phyloP scores from a whole-genome alignment of 768 basidiomycete species.

The Trametes cingulata region DNA sequence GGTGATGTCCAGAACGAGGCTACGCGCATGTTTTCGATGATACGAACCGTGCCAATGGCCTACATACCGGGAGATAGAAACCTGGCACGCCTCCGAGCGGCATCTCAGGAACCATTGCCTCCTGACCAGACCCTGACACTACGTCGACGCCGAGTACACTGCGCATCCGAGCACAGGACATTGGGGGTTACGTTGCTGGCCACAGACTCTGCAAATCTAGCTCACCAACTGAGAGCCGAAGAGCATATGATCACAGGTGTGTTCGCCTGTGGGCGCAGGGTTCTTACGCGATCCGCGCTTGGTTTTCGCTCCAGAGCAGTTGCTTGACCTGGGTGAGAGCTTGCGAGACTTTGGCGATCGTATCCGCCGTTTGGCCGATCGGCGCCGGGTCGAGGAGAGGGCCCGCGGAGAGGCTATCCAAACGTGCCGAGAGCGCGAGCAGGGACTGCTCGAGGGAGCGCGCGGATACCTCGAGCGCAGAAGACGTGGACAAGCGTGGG shows the following conservation, averaged over 20 bases:
- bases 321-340: slow-evolving; percentile 62
- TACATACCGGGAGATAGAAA: slow-evolving; percentile 4
- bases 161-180: slow-evolving; percentile 16
- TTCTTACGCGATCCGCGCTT: slow-evolving; percentile 21
- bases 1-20: slow-evolving; percentile 9
- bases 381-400: slow-evolving; percentile 45
- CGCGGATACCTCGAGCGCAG: slow-evolving; percentile 40
- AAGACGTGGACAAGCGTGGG: slow-evolving; percentile 13
- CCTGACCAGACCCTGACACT: slow-evolving; percentile 14
- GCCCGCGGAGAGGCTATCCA: slow-evolving; percentile 46
- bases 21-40: slow-evolving; percentile 16
- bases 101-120: neutral
- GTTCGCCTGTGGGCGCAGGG: slow-evolving; percentile 13
- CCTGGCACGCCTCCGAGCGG: slow-evolving; percentile 1
- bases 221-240: slow-evolving; percentile 9
- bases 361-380: slow-evolving; percentile 64
- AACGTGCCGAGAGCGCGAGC: slow-evolving; percentile 49
- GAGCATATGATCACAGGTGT: slow-evolving; percentile 10
- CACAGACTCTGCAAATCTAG: slow-evolving; percentile 1
- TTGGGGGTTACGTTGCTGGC: neutral
- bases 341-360: slow-evolving; percentile 63
- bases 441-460: slow-evolving; percentile 56
- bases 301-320: slow-evolving; percentile 50
- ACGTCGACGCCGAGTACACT: slow-evolving; percentile 5
- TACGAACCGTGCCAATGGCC: slow-evolving; percentile 1